Base-by-base conservation (phyloP, 2,329 filamentous ascomycete species). In the Camillea tinctor region DNA sequence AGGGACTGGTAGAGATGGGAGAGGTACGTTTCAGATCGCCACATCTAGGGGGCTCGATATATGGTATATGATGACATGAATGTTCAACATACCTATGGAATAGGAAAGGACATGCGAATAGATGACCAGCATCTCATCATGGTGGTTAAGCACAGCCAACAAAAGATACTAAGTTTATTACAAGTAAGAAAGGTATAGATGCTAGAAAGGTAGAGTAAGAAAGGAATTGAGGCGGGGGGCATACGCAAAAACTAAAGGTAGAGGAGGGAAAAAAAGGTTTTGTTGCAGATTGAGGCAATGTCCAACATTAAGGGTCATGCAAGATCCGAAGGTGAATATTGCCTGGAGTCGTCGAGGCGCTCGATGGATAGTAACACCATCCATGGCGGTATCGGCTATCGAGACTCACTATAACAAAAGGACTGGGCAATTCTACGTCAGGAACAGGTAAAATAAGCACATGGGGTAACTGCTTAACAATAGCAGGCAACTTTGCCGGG, bases 61-160 rank as follows among this genome's bases (percentile, higher is more conserved):
- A 68, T 60, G 63, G 61, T 60, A 64, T 65, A 64, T 61, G 62
- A 64, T 64, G 52, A 60, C 60, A 61, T 48, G 54, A 52, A 13
- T 44, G 56, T 26, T 36, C 57, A 54, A 73, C 73, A 69, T 52
- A 74, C 73, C 73, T 75, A 74, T 68, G 64, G 69, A 65, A 67
- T 64, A 64, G 64, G 60, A 61, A 66, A 66, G 53, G 57, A 60
- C 64, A 63, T 62, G 65, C 64, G 53, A 58, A 63, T 67, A 73
- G 68, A 72, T 56, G 71, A 50, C 72, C 69, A 69, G 69, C 72
- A 75, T 74, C 70, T 72, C 71, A 72, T 59, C 72, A 68, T 71
- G 57, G 59, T 70, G 59, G 58, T 66, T 50, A 52, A 67, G 64
- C 68, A 70, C 64, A 69, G 70, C 70, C 60, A 63, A 63, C 57